Evolutionary conservation across 768 basidiomycete genomes (phyloP).

Genomic region (Goffeauzyma gilvescens): DNA sequence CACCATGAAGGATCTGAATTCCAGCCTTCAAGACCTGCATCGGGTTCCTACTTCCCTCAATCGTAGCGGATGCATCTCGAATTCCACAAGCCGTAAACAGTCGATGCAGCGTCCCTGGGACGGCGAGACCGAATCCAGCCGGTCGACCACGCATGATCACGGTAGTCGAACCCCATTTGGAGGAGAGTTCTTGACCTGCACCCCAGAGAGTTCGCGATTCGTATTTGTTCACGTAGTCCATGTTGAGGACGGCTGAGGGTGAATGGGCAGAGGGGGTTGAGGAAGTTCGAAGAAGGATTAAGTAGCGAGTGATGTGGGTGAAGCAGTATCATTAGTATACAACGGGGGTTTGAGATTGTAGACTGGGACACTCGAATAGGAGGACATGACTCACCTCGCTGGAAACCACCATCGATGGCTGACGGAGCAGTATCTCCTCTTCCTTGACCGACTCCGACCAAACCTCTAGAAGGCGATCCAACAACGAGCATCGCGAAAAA

Average conservation of each 20-base stretch:
- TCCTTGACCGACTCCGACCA: slow-evolving; percentile 30
- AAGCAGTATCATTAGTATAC: slow-evolving; percentile 1
- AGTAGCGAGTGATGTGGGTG: not conserved
- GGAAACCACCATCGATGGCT: slow-evolving; percentile 24
- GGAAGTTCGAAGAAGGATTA: not conserved
- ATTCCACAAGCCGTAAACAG: slow-evolving; percentile 85
- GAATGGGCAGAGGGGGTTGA: not conserved
- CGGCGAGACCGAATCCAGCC: slow-evolving; percentile 64
- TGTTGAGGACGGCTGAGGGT: slow-evolving; percentile 52
- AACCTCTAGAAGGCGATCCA: slow-evolving; percentile 27
- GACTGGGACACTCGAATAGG: too few species aligned
- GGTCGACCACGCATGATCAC: slow-evolving; percentile 48
- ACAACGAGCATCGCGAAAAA: slow-evolving; percentile 24
- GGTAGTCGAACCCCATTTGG: slow-evolving; percentile 66
- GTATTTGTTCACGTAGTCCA: slow-evolving; percentile 88
- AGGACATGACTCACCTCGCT: slow-evolving; percentile 23
- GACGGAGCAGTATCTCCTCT: slow-evolving; percentile 17
- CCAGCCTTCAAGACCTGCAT: slow-evolving; percentile 70
- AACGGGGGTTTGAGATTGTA: not conserved
- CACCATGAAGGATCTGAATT: slow-evolving; percentile 65
- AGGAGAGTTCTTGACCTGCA: slow-evolving; percentile 41
- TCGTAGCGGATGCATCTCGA: slow-evolving; percentile 83
- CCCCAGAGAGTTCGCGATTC: slow-evolving; percentile 91
- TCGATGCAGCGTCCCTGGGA: slow-evolving; percentile 67
- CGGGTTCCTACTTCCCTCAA: slow-evolving; percentile 78